These are phyloP conservation scores for Rubus idaeus DNA, from an alignment of 306 rosid species.

Conservation along the genomic window DNA sequence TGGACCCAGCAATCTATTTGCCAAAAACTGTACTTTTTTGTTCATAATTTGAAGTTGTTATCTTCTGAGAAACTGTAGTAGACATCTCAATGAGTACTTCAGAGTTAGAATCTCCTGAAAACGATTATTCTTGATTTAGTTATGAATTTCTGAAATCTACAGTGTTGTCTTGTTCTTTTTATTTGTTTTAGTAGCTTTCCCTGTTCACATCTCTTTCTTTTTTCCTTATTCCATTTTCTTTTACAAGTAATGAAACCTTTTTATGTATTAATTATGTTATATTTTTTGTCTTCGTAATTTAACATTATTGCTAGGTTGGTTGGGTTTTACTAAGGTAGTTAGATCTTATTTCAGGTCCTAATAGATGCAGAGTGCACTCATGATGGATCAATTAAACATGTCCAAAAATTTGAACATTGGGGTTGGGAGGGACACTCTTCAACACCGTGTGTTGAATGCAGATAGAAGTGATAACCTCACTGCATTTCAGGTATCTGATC, in stretches of 20 bases:
- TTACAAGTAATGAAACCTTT: not conserved
- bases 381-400: constrained; percentile 92
- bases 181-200: not conserved
- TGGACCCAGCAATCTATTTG: too few relatives aligned
- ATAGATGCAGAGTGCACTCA: constrained; percentile 99
- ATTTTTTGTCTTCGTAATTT: not conserved
- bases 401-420: constrained; percentile 88
- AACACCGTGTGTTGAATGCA: constrained; percentile 79
- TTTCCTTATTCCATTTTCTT: constrained; percentile 2
- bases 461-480: constrained; percentile 69
- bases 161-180: too few relatives aligned
- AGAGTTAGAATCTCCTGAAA: too few relatives aligned
- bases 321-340: constrained; percentile 20
- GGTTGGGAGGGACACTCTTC: constrained; percentile 74
- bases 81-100: too few relatives aligned
- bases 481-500: constrained; percentile 63
- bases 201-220: not conserved
- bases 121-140: too few relatives aligned
- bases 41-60: too few relatives aligned
- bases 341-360: constrained; percentile 59
- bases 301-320: constrained; percentile 2
- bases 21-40: too few relatives aligned
- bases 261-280: not conserved
- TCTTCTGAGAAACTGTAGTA: too few relatives aligned
- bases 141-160: too few relatives aligned